These are phyloP conservation scores for Aspergillus melleus DNA, from an alignment of 2,329 filamentous ascomycete species.

Conservation along the genomic window DNA sequence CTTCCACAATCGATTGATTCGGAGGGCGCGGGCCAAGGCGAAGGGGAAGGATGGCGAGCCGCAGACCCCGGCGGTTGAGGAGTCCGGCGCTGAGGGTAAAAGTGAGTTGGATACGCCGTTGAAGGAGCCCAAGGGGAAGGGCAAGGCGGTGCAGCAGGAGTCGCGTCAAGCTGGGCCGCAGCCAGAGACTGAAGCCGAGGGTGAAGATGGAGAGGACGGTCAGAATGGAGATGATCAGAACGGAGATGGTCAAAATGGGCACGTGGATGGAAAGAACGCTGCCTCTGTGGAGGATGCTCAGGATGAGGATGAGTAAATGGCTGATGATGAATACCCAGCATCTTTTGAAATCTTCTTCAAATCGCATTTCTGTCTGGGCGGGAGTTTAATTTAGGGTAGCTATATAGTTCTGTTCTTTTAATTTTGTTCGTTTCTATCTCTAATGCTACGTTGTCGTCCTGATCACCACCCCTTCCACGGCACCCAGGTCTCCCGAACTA, in stretches of 20 bases:
- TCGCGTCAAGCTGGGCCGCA: not conserved
- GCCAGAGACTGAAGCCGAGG: not conserved
- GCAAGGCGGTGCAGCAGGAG: conserved; percentile 22
- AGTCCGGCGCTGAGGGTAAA: conserved; percentile 26
- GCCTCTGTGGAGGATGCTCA: conserved; percentile 10
- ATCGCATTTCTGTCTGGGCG: not conserved
- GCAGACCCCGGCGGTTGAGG: conserved; percentile 19
- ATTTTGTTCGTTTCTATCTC: no score
- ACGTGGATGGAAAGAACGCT: not conserved
- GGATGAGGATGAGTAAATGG: not conserved
- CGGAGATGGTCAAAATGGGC: not conserved
- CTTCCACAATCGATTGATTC: conserved; percentile 37
- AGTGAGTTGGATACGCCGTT: conserved; percentile 21
- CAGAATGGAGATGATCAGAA: not conserved
- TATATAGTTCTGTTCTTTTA: not conserved
- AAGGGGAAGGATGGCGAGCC: conserved; percentile 10
- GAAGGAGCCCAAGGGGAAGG: conserved; percentile 16
- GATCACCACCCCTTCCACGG: conserved; percentile 28
- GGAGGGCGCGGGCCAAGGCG: conserved; percentile 21
- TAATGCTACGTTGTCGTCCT: not conserved
- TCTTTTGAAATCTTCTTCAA: not conserved
- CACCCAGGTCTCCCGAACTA: conserved; percentile 28
- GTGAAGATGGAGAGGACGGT: not conserved
- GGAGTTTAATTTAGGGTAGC: not conserved
- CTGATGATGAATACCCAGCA: not conserved